phyloP scores from a whole-genome alignment of 495 filamentous ascomycete species.

The Copromyces sp. region DNA sequence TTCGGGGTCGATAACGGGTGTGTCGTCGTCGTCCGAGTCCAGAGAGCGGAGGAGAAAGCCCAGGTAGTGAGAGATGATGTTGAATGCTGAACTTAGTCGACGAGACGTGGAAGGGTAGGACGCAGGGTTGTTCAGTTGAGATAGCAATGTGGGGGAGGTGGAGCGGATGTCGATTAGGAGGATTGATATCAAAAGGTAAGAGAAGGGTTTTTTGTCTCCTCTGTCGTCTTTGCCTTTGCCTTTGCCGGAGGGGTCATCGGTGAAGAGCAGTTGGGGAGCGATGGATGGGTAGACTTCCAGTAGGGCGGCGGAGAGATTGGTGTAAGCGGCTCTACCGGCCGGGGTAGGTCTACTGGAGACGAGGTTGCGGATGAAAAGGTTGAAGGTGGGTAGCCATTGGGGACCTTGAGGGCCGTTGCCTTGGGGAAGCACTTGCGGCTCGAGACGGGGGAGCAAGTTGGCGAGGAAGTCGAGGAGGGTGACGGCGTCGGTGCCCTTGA shows the following conservation, averaged over 20 bases:
- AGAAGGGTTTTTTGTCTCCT: constrained; percentile 35
- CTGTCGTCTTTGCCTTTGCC: neutral
- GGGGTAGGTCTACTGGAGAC: constrained; percentile 36
- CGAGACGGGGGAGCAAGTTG: constrained; percentile 30
- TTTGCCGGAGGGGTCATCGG: constrained; percentile 4
- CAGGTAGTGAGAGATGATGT: constrained; percentile 49
- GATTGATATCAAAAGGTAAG: constrained; percentile 51
- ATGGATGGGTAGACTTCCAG: constrained; percentile 39
- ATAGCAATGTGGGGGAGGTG: constrained; percentile 49
- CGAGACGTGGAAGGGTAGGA: constrained; percentile 36
- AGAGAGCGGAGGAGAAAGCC: constrained; percentile 42
- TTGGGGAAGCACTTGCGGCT: constrained; percentile 21
- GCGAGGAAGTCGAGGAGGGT: constrained; percentile 40
- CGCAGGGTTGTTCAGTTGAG: constrained; percentile 35
- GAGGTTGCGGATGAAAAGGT: constrained; percentile 32
- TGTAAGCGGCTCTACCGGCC: constrained; percentile 38
- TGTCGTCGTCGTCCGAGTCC: constrained; percentile 20
- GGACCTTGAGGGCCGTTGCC: constrained; percentile 16
- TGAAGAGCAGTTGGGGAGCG: constrained; percentile 39
- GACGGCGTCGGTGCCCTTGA: constrained; percentile 41
- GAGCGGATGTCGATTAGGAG: constrained; percentile 52
- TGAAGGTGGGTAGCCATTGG: constrained; percentile 34
- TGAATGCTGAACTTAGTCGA: constrained; percentile 49
- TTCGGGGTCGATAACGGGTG: constrained; percentile 35
- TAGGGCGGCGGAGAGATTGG: constrained; percentile 40